Percentiles rank a stretch among this genome's conserved stretches.
Conservation (phyloP, 2,329 filamentous ascomycete species). For the Pseudohalonectria lignicola region DNA sequence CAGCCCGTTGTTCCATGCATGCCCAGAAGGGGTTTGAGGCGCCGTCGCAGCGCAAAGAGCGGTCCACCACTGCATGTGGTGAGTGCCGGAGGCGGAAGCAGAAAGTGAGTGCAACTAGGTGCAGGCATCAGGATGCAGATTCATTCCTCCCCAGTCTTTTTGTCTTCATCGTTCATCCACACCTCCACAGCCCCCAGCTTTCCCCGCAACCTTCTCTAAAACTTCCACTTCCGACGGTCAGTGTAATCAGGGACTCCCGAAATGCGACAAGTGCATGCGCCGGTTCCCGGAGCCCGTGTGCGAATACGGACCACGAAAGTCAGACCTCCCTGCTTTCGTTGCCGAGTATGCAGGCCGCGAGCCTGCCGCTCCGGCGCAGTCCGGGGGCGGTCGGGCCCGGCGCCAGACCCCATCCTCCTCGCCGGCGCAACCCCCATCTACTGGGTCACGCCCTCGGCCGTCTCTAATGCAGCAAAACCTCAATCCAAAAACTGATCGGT, state of each 20-base stretch:
- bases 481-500: no score
- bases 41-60: neutral
- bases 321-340: slow-evolving; percentile 4
- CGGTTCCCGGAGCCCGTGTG: slow-evolving; percentile 35
- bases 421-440: no score
- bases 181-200: no score
- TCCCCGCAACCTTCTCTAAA: neutral
- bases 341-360: no score
- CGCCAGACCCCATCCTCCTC: no score
- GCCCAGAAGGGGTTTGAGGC: neutral
- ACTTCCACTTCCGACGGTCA: slow-evolving; percentile 9
- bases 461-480: no score
- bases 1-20: neutral
- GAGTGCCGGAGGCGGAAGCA: slow-evolving; percentile 38
- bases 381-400: no score
- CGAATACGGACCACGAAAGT: slow-evolving; percentile 20
- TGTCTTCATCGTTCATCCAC: no score
- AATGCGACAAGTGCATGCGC: slow-evolving; percentile 33
- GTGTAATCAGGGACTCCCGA: slow-evolving; percentile 37
- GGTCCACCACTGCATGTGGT: slow-evolving; percentile 27
- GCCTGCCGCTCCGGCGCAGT: no score
- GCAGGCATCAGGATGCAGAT: neutral
- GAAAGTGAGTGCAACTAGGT: slow-evolving; percentile 22
- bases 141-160: no score
- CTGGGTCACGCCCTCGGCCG: no score